A percentile compares a stretch with the other conserved stretches of the same genome.
Conservation (phyloP, 805 yeast species). For the Barnettozyma vustinii region DNA sequence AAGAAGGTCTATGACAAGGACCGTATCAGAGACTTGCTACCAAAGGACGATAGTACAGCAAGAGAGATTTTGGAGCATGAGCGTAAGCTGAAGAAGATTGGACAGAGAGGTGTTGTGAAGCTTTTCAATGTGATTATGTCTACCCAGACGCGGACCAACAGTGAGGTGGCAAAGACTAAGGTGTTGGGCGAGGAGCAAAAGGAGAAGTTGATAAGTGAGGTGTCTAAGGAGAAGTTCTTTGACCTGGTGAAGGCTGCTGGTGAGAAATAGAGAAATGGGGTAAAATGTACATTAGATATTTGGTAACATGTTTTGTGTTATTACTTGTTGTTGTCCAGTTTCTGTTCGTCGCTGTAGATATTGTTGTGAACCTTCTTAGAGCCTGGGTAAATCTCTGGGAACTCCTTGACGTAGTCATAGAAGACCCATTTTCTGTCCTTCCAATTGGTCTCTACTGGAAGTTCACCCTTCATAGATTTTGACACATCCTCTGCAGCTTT, state of each 20-base stretch:
- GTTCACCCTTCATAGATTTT: conserved; percentile 15
- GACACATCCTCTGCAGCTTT: conserved; percentile 33
- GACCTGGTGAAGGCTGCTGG: conserved; percentile 84
- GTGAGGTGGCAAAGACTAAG: conserved; percentile 44
- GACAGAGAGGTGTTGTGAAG: conserved; percentile 83
- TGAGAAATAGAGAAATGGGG: conserved; percentile 21
- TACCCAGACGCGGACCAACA: conserved; percentile 61
- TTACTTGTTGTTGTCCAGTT: conserved; percentile 10
- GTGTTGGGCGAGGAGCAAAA: conserved; percentile 37
- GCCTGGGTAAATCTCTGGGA: conserved; percentile 37
- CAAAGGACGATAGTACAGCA: conserved; percentile 52
- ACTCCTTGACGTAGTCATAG: conserved; percentile 28
- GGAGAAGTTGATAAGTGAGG: conserved; percentile 64
- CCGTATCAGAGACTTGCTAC: conserved; percentile 64
- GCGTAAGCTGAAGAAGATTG: conserved; percentile 65
- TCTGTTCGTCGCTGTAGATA: conserved; percentile 7
- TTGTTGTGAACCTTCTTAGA: conserved; percentile 13
- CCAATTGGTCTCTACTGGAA: conserved; percentile 37
- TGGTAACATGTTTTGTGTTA: not conserved
- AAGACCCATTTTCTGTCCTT: conserved; percentile 37
- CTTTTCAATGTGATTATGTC: conserved; percentile 78
- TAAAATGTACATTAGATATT: not conserved
- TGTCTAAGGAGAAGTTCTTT: conserved; percentile 84
- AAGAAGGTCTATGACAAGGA: conserved; percentile 59
- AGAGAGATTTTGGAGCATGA: conserved; percentile 62